phyloP scores from a whole-genome alignment of 2,329 filamentous ascomycete genomes.

The Fusarium anguioides region DNA sequence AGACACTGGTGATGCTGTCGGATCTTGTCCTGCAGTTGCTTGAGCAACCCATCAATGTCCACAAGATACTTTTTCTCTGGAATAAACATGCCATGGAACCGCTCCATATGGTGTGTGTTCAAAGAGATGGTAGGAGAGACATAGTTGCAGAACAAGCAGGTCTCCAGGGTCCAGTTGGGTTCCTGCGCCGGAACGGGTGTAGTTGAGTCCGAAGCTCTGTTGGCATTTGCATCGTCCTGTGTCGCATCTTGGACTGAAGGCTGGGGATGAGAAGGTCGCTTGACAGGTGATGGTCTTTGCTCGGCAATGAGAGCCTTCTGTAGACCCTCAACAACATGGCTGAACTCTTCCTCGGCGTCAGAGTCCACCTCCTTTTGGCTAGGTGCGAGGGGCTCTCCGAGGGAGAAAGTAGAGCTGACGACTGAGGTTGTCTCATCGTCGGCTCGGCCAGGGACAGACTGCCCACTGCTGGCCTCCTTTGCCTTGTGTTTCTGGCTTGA shows the following conservation, averaged over 20 bases:
- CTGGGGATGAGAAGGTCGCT: constrained; percentile 64
- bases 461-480: constrained; percentile 61
- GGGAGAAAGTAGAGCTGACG: constrained; percentile 89
- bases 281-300: constrained; percentile 62
- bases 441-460: constrained; percentile 48
- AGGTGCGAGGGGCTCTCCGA: constrained; percentile 78
- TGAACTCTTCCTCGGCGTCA: constrained; percentile 79
- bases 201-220: constrained; percentile 57
- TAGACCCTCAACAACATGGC: constrained; percentile 79
- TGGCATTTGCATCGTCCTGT: constrained; percentile 55
- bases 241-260: constrained; percentile 56
- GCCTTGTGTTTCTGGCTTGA: constrained; percentile 87
- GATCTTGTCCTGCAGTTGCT: constrained; percentile 82
- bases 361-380: constrained; percentile 66
- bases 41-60: constrained; percentile 83
- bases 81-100: constrained; percentile 94
- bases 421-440: constrained; percentile 83
- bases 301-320: constrained; percentile 77
- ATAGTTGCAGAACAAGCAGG: constrained; percentile 93
- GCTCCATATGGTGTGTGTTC: constrained; percentile 89
- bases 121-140: constrained; percentile 79
- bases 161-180: constrained; percentile 58
- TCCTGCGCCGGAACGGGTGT: constrained; percentile 53
- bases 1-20: constrained; percentile 85
- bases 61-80: constrained; percentile 88